Evolutionary conservation across 768 basidiomycete species (phyloP).

Genomic region (Pleurotus tuoliensis): DNA sequence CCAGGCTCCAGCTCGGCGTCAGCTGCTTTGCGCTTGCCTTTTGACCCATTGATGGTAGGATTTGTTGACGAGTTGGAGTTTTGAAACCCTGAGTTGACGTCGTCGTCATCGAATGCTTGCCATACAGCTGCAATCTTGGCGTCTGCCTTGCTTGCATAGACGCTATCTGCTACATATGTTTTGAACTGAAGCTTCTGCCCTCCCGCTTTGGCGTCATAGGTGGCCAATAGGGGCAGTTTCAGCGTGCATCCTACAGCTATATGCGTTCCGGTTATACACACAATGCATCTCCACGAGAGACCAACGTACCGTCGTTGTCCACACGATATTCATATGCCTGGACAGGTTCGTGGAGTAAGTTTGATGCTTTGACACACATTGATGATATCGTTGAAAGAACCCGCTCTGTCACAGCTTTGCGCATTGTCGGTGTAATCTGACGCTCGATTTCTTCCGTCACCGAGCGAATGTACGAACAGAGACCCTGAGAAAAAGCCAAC

Average conservation of each 20-base stretch:
- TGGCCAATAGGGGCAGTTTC: not conserved
- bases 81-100: constrained; percentile 39
- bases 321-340: constrained; percentile 37
- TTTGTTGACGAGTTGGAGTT: too few species aligned
- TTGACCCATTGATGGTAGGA: too few species aligned
- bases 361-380: constrained; percentile 33
- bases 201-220: constrained; percentile 25
- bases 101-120: constrained; percentile 50
- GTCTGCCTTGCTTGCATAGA: constrained; percentile 57
- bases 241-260: constrained; percentile 56
- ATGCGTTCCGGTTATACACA: too few species aligned
- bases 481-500: constrained; percentile 59
- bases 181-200: constrained; percentile 35
- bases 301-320: constrained; percentile 46
- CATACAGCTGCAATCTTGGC: constrained; percentile 56
- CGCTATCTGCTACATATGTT: constrained; percentile 32
- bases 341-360: constrained; percentile 32
- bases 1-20: not conserved
- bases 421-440: constrained; percentile 41
- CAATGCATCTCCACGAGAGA: too few species aligned
- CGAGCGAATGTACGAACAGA: constrained; percentile 51
- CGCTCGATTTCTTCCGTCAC: constrained; percentile 38
- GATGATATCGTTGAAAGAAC: constrained; percentile 39
- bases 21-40: not conserved
- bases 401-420: constrained; percentile 39